Evolutionary conservation across 1,139 yeast species (phyloP).

Genomic region (Nakaseomyces bracarensis): DNA sequence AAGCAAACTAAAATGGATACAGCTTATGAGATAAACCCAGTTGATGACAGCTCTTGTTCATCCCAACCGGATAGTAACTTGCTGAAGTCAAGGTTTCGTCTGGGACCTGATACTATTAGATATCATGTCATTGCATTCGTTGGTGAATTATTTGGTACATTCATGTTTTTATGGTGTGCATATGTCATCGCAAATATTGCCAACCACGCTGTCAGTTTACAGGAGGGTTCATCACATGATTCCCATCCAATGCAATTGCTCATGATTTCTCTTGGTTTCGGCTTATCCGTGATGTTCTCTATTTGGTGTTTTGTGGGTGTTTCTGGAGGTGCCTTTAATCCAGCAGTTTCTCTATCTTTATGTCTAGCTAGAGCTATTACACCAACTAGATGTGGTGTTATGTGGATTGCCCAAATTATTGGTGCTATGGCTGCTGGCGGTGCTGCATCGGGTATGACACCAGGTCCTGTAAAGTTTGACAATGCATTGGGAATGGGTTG

Average conservation of each 20-base stretch:
- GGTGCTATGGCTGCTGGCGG: conserved; percentile 94
- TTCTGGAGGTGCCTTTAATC: conserved; percentile 87
- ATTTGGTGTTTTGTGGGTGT: conserved; percentile 70
- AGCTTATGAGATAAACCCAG: no score
- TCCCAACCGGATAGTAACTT: not conserved
- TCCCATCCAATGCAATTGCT: conserved; percentile 63
- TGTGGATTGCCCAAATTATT: conserved; percentile 61
- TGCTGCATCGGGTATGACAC: conserved; percentile 80
- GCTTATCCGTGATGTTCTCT: conserved; percentile 72
- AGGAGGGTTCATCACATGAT: conserved; percentile 31
- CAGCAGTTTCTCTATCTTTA: conserved; percentile 74
- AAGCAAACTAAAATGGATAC: not conserved
- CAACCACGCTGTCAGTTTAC: conserved; percentile 49
- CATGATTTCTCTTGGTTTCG: conserved; percentile 83
- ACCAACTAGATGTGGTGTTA: conserved; percentile 60
- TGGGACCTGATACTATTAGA: conserved; percentile 34
- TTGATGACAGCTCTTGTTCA: not conserved
- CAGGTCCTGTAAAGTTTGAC: conserved; percentile 67
- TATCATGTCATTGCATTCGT: conserved; percentile 46
- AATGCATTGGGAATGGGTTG: conserved; percentile 67
- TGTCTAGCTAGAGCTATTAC: conserved; percentile 64
- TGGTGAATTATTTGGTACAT: conserved; percentile 81
- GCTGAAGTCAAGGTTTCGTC: conserved; percentile 2
- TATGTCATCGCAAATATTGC: conserved; percentile 80
- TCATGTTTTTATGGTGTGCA: conserved; percentile 75